Conservation (phyloP, 495 filamentous ascomycete genomes). For the Tricharina praecox region DNA sequence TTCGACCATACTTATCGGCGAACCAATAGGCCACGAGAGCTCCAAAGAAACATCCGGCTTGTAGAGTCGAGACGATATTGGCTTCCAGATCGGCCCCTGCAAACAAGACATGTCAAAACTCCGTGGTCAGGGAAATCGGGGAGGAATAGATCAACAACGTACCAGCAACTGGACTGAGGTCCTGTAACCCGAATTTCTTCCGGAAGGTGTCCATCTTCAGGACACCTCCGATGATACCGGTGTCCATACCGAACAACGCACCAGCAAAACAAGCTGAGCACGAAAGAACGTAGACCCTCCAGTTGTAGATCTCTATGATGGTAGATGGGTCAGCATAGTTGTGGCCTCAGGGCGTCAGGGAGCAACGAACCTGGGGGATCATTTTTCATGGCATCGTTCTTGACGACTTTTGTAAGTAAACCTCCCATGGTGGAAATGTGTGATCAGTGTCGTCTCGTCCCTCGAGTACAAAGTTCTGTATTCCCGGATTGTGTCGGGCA, state of each 20-base stretch:
- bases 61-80: slow-evolving; percentile 51
- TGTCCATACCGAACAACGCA: slow-evolving; percentile 53
- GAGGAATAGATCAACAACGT: too few relatives aligned
- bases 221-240: slow-evolving; percentile 50
- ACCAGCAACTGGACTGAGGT: slow-evolving; percentile 14
- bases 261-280: slow-evolving; percentile 63
- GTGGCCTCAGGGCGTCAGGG: neutral
- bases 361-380: slow-evolving; percentile 35
- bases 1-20: slow-evolving; percentile 42
- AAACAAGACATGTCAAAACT: too few relatives aligned
- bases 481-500: neutral
- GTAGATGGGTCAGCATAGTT: too few relatives aligned
- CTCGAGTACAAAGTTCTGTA: neutral
- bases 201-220: slow-evolving; percentile 35
- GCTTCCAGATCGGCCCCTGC: slow-evolving; percentile 33
- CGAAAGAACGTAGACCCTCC: slow-evolving; percentile 53
- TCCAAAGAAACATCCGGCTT: slow-evolving; percentile 48
- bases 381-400: slow-evolving; percentile 61
- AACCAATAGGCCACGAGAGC: slow-evolving; percentile 40
- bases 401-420: slow-evolving; percentile 48
- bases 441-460: neutral
- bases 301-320: slow-evolving; percentile 53
- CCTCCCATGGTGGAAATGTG: slow-evolving; percentile 24
- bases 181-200: slow-evolving; percentile 33
- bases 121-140: too few relatives aligned